Evolutionary conservation across 495 filamentous ascomycete genomes (phyloP).

Genomic region (Aspergillus sclerotioniger): DNA sequence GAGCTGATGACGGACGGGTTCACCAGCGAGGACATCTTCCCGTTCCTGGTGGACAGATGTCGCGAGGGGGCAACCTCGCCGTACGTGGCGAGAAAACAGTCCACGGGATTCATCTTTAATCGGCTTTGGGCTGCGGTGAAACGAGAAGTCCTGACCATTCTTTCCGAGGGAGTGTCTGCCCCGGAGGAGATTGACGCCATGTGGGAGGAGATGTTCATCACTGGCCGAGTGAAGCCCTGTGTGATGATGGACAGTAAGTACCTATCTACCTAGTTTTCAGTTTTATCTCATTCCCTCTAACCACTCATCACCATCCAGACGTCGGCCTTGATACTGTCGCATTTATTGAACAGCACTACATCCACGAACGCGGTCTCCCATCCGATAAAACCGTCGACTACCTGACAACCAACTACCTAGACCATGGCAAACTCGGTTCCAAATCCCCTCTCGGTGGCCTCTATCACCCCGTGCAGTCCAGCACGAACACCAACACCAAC

Average conservation of each 20-base stretch:
- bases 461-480: conserved; percentile 24
- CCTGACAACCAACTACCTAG: conserved; percentile 40
- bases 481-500: not conserved
- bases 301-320: conserved; percentile 12
- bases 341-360: conserved; percentile 41
- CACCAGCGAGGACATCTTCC: conserved; percentile 40
- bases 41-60: conserved; percentile 36
- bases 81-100: conserved; percentile 41
- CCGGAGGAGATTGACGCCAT: conserved; percentile 43
- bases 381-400: conserved; percentile 35
- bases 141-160: conserved; percentile 43
- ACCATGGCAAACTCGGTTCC: conserved; percentile 33
- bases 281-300: not conserved
- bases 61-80: conserved; percentile 42
- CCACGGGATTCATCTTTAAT: conserved; percentile 52
- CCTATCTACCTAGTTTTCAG: not conserved
- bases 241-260: conserved; percentile 33
- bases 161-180: conserved; percentile 41
- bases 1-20: conserved; percentile 52
- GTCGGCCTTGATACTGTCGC: conserved; percentile 55
- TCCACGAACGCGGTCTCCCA: conserved; percentile 43
- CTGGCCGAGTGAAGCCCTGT: conserved; percentile 24
- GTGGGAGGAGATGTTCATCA: conserved; percentile 41
- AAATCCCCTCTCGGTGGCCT: conserved; percentile 30
- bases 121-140: conserved; percentile 53